Base-by-base conservation (phyloP, 371 early-diverging fungal genomes). In the Zychaea mexicana region DNA sequence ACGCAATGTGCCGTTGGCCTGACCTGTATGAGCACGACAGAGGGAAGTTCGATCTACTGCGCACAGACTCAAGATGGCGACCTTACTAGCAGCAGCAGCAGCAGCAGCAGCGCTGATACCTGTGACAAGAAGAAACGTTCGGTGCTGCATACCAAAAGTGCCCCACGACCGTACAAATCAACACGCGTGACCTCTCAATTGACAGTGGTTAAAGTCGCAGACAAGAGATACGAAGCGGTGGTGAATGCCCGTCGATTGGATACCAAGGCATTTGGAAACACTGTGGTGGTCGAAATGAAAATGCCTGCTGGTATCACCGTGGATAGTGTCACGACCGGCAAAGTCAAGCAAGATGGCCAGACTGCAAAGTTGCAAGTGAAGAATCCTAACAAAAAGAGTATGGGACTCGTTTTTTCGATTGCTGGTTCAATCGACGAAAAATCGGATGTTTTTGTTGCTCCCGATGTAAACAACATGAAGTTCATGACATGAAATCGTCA, bases 31-130 rank as follows among this genome's bases (percentile, higher is more conserved):
- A 53, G 70, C 12, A 66, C 74, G 1, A 68, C 76, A 0, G 74
- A 81, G 32, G 68, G 73, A 12, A 8, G 31, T 5, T 78, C 78
- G 13, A 52, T 70, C 9, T 78, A 78, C 56, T 81, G 81, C 57
- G 78, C 68, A 36, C 70, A 66, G 39, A 57, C 64, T 15, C n/a
- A n/a, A n/a, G n/a, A n/a, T n/a, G n/a, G n/a, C n/a, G 52, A 33
- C 1, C 36, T 38, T 17, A 17, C 57, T 10, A 57, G 26, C 2
- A 63, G 62, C 10, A 66, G 49, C 15, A 39, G 39, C 2, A 45
- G 42, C 10, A 19, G 58, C 12, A 59, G 26, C 2, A 64, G 61
- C 8, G 68, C 70, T 38, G 26, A 61, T 19, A 39, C 60, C 26
- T 59, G 72, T 26, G 49, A 49, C 19, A 26, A 24, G 30, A 49